A percentile compares a stretch with the other conserved stretches of the same genome.
These are phyloP conservation scores for Saccharomyces hybrid DNA, from an alignment of 1,139 yeast genomes.

Conservation along the genomic window DNA sequence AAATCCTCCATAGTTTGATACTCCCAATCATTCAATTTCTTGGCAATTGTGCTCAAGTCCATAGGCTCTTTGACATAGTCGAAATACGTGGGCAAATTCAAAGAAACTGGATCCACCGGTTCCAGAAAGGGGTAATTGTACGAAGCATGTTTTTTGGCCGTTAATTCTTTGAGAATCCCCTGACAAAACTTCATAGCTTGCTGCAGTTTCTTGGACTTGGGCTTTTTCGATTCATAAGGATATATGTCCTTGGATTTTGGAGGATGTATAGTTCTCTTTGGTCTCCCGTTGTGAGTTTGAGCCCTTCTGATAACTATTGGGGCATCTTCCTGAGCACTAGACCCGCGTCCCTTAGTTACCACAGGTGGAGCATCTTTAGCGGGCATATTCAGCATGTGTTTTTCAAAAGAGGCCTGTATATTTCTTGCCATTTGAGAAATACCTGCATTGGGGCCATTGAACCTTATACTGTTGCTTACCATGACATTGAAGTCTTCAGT, in stretches of 20 bases:
- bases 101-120: conserved; percentile 93
- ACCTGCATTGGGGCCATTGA: conserved; percentile 77
- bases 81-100: conserved; percentile 83
- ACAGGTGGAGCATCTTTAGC: conserved; percentile 52
- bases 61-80: conserved; percentile 85
- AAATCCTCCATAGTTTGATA: conserved; percentile 87
- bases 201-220: conserved; percentile 85
- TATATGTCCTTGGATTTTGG: conserved; percentile 85
- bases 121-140: conserved; percentile 84
- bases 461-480: conserved; percentile 71
- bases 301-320: conserved; percentile 50
- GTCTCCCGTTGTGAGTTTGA: conserved; percentile 54
- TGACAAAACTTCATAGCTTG: conserved; percentile 84
- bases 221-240: conserved; percentile 69
- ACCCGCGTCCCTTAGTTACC: conserved; percentile 6
- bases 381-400: conserved; percentile 90
- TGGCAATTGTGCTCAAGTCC: conserved; percentile 84
- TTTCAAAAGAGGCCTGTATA: conserved; percentile 85
- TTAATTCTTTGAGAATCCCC: conserved; percentile 72
- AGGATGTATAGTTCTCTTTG: conserved; percentile 93
- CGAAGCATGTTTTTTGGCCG: conserved; percentile 72
- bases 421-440: conserved; percentile 88
- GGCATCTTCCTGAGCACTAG: conserved; percentile 19
- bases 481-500: conserved; percentile 77
- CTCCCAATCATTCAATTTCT: conserved; percentile 74